phyloP scores from a whole-genome alignment of 139 green algal species.

The Chlorella ohadii region DNA sequence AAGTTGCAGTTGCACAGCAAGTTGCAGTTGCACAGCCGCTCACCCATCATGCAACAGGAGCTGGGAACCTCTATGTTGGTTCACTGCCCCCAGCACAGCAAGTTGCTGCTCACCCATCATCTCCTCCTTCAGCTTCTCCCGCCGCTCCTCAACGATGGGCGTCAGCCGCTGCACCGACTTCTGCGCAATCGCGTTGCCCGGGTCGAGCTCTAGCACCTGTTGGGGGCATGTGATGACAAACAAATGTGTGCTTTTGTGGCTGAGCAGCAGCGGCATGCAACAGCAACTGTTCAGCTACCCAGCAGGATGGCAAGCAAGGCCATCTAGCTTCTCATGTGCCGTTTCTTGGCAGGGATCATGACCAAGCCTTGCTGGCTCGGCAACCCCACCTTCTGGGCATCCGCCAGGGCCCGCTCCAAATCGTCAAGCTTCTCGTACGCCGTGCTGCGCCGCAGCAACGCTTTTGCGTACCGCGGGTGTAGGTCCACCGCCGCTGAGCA shows the following conservation, averaged over 20 bases:
- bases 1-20: too few species aligned
- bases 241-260: too few species aligned
- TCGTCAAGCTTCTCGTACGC: slow-evolving; percentile 88
- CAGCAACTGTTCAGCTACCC: too few species aligned
- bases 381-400: too few species aligned
- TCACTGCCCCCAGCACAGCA: neutral
- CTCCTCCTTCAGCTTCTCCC: slow-evolving; percentile 96
- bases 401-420: slow-evolving; percentile 69
- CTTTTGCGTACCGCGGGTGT: slow-evolving; percentile 79
- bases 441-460: slow-evolving; percentile 70
- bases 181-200: slow-evolving; percentile 58
- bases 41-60: too few species aligned
- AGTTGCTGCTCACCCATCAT: slow-evolving; percentile 59
- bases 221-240: too few species aligned
- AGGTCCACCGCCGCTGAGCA: slow-evolving; percentile 65
- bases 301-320: too few species aligned
- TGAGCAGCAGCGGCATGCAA: too few species aligned
- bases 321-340: too few species aligned
- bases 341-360: too few species aligned
- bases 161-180: slow-evolving; percentile 62
- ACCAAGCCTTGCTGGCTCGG: too few species aligned
- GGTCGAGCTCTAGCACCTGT: slow-evolving; percentile 78
- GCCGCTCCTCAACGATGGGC: slow-evolving; percentile 78
- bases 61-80: too few species aligned
- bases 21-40: neutral